Base-by-base conservation (phyloP, 257 asterid genomes). In the Fraxinus pennsylvanica region DNA sequence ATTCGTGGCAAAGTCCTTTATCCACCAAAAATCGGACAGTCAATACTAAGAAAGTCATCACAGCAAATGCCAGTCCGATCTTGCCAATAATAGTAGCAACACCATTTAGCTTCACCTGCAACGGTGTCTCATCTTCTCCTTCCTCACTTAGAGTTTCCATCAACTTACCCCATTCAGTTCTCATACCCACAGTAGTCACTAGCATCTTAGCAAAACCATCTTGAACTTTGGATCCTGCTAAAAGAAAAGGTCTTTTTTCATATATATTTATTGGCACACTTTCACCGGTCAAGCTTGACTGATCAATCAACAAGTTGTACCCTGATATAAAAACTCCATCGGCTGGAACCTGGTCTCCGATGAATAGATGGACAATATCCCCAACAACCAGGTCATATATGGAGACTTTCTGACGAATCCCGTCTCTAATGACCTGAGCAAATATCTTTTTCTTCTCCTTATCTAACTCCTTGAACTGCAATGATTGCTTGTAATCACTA, bases 131-230 rank as follows among this genome's bases (percentile, higher is more conserved):
- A 21, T 93, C 99, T 83, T 96, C 99, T 76, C 99, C 98, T 3
- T 97, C 95, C 74, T 92, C 96, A 19, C 93, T 90, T 36, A 96
- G 81, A 75, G 97, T 96, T 82, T 93, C 98, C 99, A 93, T 91
- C 83, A 96, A 74, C 85, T 96, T 96, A 66, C 98, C 99, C 99
- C 99, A 93, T 88, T 96, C 98, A 52, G 99, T 93, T 85, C 97
- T 91, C 99, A 96, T 96, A 59, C 99, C 98, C 81, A 96, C 99
- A 45, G 99, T 92, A 27, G 96, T 92, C 74, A 96, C 97, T 77
- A 96, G 82, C 99, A 96, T 96, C 84, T 87, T 96, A 79, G 86
- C 98, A 6, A 94, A 88, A 33, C 99, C 98, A 74, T 93, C 92
- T 81, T 92, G 99, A 75, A 96, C 99, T 84, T 92, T 91, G 10